Evolutionary conservation across 2,329 filamentous ascomycete genomes (phyloP).

Genomic region (Colletotrichum sp.): DNA sequence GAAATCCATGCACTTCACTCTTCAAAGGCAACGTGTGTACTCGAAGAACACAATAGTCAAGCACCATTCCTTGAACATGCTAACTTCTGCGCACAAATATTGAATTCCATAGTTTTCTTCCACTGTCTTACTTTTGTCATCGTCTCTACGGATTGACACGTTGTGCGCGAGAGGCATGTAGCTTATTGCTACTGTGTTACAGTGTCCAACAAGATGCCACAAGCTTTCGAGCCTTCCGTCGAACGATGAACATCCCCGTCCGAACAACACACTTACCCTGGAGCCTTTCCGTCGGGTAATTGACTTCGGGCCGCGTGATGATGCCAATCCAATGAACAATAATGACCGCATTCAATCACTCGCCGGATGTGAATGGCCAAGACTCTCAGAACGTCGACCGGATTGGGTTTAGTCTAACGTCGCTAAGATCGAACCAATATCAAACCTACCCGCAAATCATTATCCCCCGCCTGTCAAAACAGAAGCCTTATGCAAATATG

Average conservation of each 20-base stretch:
- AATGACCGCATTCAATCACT: not conserved
- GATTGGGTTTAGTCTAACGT: not conserved
- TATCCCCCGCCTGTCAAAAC: slow-evolving; percentile 56
- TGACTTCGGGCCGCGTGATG: not conserved
- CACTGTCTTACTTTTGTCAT: not conserved
- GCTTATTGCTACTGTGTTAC: not conserved
- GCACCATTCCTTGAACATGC: not conserved
- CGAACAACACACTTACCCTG: not conserved
- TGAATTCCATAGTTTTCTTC: not conserved
- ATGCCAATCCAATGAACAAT: not conserved
- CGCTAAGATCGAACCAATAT: slow-evolving; percentile 49
- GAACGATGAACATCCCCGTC: not conserved
- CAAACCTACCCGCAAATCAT: slow-evolving; percentile 59
- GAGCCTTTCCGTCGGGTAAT: not conserved
- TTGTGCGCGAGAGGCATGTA: not conserved
- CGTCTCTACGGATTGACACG: not conserved
- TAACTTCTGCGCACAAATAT: not conserved
- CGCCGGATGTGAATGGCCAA: not conserved
- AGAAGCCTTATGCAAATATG: slow-evolving; percentile 61
- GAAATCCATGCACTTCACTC: not conserved
- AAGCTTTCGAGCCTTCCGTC: not conserved
- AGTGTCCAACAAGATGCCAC: not conserved
- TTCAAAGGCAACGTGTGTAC: not conserved
- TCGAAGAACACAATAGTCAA: not conserved
- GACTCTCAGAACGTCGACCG: not conserved